Evolutionary conservation across 495 filamentous ascomycete genomes (phyloP).

Genomic region (Durotheca rogersii): DNA sequence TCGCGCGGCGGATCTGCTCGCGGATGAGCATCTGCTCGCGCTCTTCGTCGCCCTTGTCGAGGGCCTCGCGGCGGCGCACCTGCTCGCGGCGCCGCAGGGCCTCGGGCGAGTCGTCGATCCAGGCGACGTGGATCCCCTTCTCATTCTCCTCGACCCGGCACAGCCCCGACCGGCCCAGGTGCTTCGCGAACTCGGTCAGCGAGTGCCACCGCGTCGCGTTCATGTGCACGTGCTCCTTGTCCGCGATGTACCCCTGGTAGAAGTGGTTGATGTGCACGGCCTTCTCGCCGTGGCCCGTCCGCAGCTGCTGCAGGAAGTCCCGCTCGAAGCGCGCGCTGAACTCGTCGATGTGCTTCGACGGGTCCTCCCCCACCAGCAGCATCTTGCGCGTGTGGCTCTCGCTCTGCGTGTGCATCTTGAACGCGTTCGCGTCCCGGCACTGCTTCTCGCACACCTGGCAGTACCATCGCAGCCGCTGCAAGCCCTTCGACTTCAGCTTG

Average conservation of each 20-base stretch:
- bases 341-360: slow-evolving; percentile 73
- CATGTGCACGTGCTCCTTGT: slow-evolving; percentile 88
- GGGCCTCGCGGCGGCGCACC: slow-evolving; percentile 75
- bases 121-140: slow-evolving; percentile 81
- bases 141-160: slow-evolving; percentile 87
- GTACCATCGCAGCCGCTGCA: slow-evolving; percentile 85
- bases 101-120: slow-evolving; percentile 88
- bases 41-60: slow-evolving; percentile 88
- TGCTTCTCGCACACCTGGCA: slow-evolving; percentile 68
- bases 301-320: slow-evolving; percentile 74
- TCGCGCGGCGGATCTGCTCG: slow-evolving; percentile 78
- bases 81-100: slow-evolving; percentile 77
- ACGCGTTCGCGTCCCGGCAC: slow-evolving; percentile 69
- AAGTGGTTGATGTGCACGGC: slow-evolving; percentile 82
- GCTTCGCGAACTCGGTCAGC: slow-evolving; percentile 84
- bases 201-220: slow-evolving; percentile 86
- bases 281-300: slow-evolving; percentile 84
- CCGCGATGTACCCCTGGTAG: slow-evolving; percentile 82
- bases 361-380: slow-evolving; percentile 79
- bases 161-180: slow-evolving; percentile 78
- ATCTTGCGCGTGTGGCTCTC: slow-evolving; percentile 85
- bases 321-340: slow-evolving; percentile 74
- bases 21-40: slow-evolving; percentile 75
- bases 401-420: slow-evolving; percentile 77
- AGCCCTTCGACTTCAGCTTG: slow-evolving; percentile 84